Conservation (phyloP, 495 filamentous ascomycete species). For the Clohesyomyces aquaticus region DNA sequence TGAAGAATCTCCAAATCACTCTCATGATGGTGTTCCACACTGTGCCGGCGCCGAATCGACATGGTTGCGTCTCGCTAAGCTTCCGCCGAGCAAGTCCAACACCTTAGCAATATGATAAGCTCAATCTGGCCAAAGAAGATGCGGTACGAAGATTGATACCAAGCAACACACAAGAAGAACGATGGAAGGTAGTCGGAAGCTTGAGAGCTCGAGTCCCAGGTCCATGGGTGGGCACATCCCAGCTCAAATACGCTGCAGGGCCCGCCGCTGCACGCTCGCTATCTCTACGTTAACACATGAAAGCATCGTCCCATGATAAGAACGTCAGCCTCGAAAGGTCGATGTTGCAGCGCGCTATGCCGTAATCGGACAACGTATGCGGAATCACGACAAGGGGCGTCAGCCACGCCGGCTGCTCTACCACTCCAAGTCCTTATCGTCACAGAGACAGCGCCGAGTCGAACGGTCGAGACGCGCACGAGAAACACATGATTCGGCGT, state of each 20-base stretch:
- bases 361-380: slow-evolving; percentile 4
- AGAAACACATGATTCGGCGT: not conserved
- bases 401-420: not conserved
- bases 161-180: not conserved
- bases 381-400: not conserved
- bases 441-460: not conserved
- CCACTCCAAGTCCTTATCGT: not conserved
- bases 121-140: not conserved
- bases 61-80: not conserved
- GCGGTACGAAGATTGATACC: not conserved
- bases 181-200: not conserved
- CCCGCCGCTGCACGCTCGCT: not conserved
- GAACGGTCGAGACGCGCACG: not conserved
- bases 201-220: not conserved
- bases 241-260: slow-evolving; percentile 8
- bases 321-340: not conserved
- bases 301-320: slow-evolving; percentile 1
- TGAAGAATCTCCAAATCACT: slow-evolving; percentile 9
- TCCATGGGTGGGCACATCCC: not conserved
- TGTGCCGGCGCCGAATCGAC: not conserved
- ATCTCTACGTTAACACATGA: not conserved
- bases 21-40: not conserved
- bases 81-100: not conserved
- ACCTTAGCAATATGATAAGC: not conserved
- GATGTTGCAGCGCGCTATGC: not conserved